Evolutionary conservation across 495 filamentous ascomycete species (phyloP).

Genomic region (Margaritispora aquatica): DNA sequence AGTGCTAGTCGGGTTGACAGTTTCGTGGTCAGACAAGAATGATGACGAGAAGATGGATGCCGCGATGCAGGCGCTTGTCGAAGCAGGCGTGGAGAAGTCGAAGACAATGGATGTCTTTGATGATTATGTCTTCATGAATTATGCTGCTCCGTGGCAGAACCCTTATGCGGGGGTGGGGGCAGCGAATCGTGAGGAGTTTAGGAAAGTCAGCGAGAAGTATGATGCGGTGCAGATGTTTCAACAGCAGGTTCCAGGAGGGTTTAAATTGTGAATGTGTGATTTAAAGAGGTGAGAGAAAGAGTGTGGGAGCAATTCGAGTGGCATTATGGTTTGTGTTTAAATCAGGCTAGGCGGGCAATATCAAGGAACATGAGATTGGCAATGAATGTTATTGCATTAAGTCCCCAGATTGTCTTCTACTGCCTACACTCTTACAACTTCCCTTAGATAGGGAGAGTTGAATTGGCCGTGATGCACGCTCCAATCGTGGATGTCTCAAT

Average conservation of each 20-base stretch:
- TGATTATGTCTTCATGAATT: constrained; percentile 25
- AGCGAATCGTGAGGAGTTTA: constrained; percentile 32
- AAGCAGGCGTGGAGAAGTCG: background rate
- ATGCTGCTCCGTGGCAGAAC: constrained; percentile 35
- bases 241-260: constrained; percentile 14
- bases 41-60: constrained; percentile 3
- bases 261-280: background rate
- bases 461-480: constrained; percentile 27
- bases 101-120: background rate
- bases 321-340: too few relatives aligned
- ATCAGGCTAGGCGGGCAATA: too few relatives aligned
- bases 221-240: constrained; percentile 39
- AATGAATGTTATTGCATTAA: too few relatives aligned
- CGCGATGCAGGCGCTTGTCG: background rate
- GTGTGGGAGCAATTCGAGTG: too few relatives aligned
- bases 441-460: constrained; percentile 23
- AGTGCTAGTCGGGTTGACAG: background rate
- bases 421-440: background rate
- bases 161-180: constrained; percentile 40
- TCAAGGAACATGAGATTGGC: too few relatives aligned
- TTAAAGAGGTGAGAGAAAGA: too few relatives aligned
- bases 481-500: constrained; percentile 25
- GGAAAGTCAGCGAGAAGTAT: constrained; percentile 36
- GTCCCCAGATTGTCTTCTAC: too few relatives aligned
- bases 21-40: background rate